Percentiles rank a stretch among this genome's conserved stretches.
These are phyloP conservation scores for Ensete ventricosum DNA, from an alignment of 176 grass and related monocot genomes.

Conservation along the genomic window DNA sequence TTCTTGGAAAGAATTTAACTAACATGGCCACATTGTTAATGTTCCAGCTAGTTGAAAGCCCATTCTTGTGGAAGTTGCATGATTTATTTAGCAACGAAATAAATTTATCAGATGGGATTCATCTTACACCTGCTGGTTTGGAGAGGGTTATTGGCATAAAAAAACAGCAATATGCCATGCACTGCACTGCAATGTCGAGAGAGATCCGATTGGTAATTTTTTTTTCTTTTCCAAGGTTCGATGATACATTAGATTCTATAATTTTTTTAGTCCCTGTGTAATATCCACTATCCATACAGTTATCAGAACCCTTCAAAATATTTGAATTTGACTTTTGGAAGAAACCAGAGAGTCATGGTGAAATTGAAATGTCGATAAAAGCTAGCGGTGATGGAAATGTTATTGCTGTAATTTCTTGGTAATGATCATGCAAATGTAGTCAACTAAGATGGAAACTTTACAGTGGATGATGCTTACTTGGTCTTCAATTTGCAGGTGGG, in stretches of 20 bases:
- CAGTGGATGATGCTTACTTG: background rate
- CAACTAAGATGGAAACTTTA: background rate
- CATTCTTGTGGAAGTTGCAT: conserved; percentile 70
- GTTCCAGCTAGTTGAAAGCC: conserved; percentile 71
- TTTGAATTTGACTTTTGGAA: conserved; percentile 97
- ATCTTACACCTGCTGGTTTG: conserved; percentile 43
- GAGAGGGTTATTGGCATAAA: conserved; percentile 44
- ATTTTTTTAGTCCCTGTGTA: conserved; percentile 28
- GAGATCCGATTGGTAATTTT: conserved; percentile 67
- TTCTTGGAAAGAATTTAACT: conserved; percentile 10
- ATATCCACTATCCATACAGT: conserved; percentile 42
- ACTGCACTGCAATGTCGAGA: conserved; percentile 58
- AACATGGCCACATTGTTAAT: conserved; percentile 23
- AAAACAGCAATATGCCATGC: conserved; percentile 80
- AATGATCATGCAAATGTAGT: conserved; percentile 21
- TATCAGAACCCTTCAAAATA: conserved; percentile 96
- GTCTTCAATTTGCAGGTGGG: conserved; percentile 55
- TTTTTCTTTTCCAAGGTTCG: conserved; percentile 10
- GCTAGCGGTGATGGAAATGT: conserved; percentile 39
- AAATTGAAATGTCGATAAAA: conserved; percentile 49
- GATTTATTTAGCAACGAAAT: conserved; percentile 70
- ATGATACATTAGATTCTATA: conserved; percentile 4
- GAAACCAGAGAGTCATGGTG: conserved; percentile 69
- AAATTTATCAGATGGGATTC: conserved; percentile 58
- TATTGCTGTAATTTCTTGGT: conserved; percentile 93